Conservation (phyloP, 345 rosid genomes). For the Pistacia vera region DNA sequence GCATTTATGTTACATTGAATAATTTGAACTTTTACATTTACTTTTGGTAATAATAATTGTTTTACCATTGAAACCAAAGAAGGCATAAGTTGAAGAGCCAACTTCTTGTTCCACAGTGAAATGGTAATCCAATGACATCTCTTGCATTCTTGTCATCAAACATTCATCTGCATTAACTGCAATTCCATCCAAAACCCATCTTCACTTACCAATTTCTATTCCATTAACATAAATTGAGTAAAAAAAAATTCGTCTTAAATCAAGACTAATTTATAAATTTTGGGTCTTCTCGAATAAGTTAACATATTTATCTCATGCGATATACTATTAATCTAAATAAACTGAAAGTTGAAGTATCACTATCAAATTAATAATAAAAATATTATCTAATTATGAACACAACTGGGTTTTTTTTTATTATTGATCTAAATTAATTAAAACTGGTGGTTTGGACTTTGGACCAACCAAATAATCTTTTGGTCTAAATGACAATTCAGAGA, state of each 20-base stretch:
- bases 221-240: too few relatives aligned
- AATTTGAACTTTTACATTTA: not conserved
- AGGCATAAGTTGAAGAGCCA: slow-evolving; percentile 64
- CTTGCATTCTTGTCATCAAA: slow-evolving; percentile 79
- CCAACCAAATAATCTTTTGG: slow-evolving; percentile 11
- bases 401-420: too few relatives aligned
- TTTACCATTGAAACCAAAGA: slow-evolving; percentile 76
- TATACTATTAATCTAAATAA: too few relatives aligned
- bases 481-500: slow-evolving; percentile 9
- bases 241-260: too few relatives aligned
- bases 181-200: slow-evolving; percentile 9
- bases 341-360: slow-evolving; percentile 10
- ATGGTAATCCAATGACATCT: slow-evolving; percentile 74
- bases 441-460: slow-evolving; percentile 3
- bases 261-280: too few relatives aligned
- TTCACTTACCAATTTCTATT: not conserved
- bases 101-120: slow-evolving; percentile 67
- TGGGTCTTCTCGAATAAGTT: too few relatives aligned
- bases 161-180: slow-evolving; percentile 72
- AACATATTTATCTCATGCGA: too few relatives aligned
- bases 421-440: not conserved
- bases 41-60: not conserved
- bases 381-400: not conserved
- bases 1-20: not conserved
- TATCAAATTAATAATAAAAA: not conserved